phyloP scores from a whole-genome alignment of 108 stramenopile genomes.

The Mediolabrus comicus region DNA sequence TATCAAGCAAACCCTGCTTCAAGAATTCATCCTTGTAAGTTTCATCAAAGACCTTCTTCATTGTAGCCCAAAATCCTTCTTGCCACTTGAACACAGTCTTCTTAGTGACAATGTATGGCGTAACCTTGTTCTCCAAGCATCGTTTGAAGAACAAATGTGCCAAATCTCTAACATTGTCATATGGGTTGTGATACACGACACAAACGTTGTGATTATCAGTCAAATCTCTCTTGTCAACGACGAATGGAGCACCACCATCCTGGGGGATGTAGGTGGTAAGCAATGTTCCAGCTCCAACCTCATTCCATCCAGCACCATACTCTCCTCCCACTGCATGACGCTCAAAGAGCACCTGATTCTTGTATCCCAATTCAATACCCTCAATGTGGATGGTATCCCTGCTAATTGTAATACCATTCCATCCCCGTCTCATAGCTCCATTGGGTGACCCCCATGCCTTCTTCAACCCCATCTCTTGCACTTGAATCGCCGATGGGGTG shows the following conservation, averaged over 20 bases:
- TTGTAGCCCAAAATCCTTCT: slow-evolving; percentile 94
- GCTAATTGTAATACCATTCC: slow-evolving; percentile 96
- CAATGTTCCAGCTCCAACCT: slow-evolving; percentile 88
- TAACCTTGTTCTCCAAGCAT: slow-evolving; percentile 86
- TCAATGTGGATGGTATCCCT: slow-evolving; percentile 99
- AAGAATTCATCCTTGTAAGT: slow-evolving; percentile 83
- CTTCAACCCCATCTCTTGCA: slow-evolving; percentile 88
- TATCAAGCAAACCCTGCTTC: slow-evolving; percentile 84
- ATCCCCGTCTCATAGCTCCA: slow-evolving; percentile 95
- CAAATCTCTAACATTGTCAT: slow-evolving; percentile 92
- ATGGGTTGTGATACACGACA: slow-evolving; percentile 97
- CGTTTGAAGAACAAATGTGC: slow-evolving; percentile 94
- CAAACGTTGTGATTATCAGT: slow-evolving; percentile 92
- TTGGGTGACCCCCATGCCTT: slow-evolving; percentile 93
- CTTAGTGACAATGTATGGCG: slow-evolving; percentile 97
- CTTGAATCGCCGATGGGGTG: slow-evolving; percentile 88
- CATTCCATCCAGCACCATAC: slow-evolving; percentile 93
- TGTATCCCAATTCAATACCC: slow-evolving; percentile 95
- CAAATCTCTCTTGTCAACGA: slow-evolving; percentile 94
- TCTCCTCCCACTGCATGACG: slow-evolving; percentile 97
- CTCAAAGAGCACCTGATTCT: slow-evolving; percentile 94
- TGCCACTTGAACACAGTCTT: slow-evolving; percentile 99
- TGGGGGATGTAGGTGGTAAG: slow-evolving; percentile 91
- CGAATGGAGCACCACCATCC: slow-evolving; percentile 80
- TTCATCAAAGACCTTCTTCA: slow-evolving; percentile 92